Evolutionary conservation across 1,139 yeast species (phyloP).

Genomic region (Geotrichum candidum): DNA sequence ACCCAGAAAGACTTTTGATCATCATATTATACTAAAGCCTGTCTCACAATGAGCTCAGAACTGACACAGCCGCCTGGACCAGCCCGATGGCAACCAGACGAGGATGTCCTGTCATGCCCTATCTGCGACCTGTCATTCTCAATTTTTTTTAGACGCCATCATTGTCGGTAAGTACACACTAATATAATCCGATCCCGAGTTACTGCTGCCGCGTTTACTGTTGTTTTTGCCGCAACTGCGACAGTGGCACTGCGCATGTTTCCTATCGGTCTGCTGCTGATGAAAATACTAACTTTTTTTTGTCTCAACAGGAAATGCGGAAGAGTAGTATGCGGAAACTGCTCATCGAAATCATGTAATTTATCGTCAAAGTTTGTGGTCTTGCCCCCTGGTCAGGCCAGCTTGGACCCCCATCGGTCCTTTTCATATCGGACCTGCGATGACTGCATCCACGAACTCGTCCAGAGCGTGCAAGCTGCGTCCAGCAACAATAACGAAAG

Average conservation of each 20-base stretch:
- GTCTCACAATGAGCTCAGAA: not conserved
- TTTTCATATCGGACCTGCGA: slow-evolving; percentile 64
- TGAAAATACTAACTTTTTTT: slow-evolving; percentile 14
- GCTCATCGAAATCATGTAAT: slow-evolving; percentile 47
- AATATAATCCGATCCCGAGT: no score
- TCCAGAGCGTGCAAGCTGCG: not conserved
- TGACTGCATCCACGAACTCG: slow-evolving; percentile 57
- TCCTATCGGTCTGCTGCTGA: not conserved
- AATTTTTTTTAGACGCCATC: slow-evolving; percentile 76
- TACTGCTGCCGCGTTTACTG: no score
- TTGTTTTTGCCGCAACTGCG: not conserved
- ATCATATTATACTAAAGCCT: not conserved
- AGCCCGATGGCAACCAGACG: slow-evolving; percentile 70
- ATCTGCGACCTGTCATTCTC: slow-evolving; percentile 55
- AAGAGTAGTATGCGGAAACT: slow-evolving; percentile 60
- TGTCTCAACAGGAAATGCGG: slow-evolving; percentile 54
- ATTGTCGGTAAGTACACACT: slow-evolving; percentile 29
- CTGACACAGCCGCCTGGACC: slow-evolving; percentile 6
- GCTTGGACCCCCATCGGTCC: slow-evolving; percentile 41
- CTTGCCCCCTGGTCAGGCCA: slow-evolving; percentile 42
- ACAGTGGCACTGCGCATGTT: not conserved
- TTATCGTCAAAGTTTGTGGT: slow-evolving; percentile 47
- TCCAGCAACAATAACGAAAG: not conserved
- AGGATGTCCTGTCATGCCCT: slow-evolving; percentile 50
- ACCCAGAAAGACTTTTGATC: no score